A percentile compares a stretch with the other conserved stretches of the same genome.
These are phyloP conservation scores for Mycena sanguinolenta DNA, from an alignment of 768 basidiomycete genomes.

Conservation along the genomic window DNA sequence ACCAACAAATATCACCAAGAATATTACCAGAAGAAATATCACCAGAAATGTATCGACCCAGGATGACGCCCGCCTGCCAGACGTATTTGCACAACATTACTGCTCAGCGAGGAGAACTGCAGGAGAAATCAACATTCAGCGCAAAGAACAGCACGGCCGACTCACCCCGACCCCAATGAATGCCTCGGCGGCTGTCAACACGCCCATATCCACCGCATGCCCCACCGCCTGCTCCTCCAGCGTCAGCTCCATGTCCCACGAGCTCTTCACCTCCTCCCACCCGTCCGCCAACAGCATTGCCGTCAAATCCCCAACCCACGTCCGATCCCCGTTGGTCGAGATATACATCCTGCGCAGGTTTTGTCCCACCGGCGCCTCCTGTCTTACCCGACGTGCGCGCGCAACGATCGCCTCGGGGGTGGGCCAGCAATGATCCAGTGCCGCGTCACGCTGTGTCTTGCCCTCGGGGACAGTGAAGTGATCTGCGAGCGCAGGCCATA, in stretches of 20 bases:
- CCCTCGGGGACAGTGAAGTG: conserved; percentile 39
- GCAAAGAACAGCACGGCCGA: not conserved
- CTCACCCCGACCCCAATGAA: conserved; percentile 63
- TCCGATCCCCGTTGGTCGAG: conserved; percentile 58
- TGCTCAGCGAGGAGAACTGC: conserved; percentile 48
- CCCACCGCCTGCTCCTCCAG: conserved; percentile 58
- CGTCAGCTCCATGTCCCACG: conserved; percentile 54
- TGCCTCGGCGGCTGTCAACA: conserved; percentile 59
- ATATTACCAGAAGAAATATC: too few species aligned
- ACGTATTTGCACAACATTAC: conserved; percentile 53
- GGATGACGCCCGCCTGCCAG: conserved; percentile 38
- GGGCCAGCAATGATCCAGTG: conserved; percentile 58
- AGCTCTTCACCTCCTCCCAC: conserved; percentile 59
- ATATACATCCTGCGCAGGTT: conserved; percentile 56
- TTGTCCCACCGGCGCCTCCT: conserved; percentile 2
- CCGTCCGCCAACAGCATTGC: conserved; percentile 45
- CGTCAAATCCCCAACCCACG: conserved; percentile 57
- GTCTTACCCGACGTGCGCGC: conserved; percentile 50
- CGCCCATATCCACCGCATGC: conserved; percentile 64
- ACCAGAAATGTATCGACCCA: conserved; percentile 27
- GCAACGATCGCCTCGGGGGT: conserved; percentile 54
- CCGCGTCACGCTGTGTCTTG: conserved; percentile 42
- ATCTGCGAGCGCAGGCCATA: conserved; percentile 40
- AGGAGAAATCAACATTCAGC: too few species aligned
- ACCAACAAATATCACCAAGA: too few species aligned